These are phyloP conservation scores for Glycine tomentella DNA, from an alignment of 306 rosid species.

Conservation along the genomic window DNA sequence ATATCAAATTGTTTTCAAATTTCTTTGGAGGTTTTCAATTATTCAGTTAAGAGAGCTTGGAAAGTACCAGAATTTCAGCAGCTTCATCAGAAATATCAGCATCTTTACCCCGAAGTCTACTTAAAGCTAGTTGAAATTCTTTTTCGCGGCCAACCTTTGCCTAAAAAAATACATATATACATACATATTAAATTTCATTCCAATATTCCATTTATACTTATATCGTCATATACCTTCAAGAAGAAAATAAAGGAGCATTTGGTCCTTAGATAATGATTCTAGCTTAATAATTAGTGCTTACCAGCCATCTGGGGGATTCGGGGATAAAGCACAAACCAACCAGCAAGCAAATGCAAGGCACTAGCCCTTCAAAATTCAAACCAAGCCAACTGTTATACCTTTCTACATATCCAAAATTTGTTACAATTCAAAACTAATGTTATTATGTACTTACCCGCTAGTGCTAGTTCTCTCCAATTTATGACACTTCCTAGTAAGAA, in stretches of 20 bases:
- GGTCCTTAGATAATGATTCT: slow-evolving; percentile 14
- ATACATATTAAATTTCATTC: not conserved
- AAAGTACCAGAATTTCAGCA: slow-evolving; percentile 73
- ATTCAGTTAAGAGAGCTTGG: slow-evolving; percentile 28
- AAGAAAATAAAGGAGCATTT: slow-evolving; percentile 23
- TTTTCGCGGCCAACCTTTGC: slow-evolving; percentile 70
- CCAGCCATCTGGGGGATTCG: slow-evolving; percentile 98
- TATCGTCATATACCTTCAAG: not conserved
- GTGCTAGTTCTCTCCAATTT: slow-evolving; percentile 69
- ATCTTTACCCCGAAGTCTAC: slow-evolving; percentile 64
- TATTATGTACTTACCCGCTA: slow-evolving; percentile 60
- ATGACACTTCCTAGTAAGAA: slow-evolving; percentile 71
- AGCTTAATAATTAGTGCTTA: slow-evolving; percentile 42
- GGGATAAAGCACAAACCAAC: slow-evolving; percentile 77
- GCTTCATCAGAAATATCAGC: slow-evolving; percentile 71
- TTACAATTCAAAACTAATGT: slow-evolving; percentile 14
- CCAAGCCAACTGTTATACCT: slow-evolving; percentile 36
- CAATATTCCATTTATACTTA: not conserved
- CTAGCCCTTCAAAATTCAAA: slow-evolving; percentile 61
- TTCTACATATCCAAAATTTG: not conserved
- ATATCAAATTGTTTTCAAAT: slow-evolving; percentile 20
- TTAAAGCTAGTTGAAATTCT: slow-evolving; percentile 67
- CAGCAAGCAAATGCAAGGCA: slow-evolving; percentile 72
- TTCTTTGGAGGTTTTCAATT: slow-evolving; percentile 12
- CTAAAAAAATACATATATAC: slow-evolving; percentile 48